A percentile compares a stretch with the other conserved stretches of the same genome.
Conservation (phyloP, 2,329 filamentous ascomycete genomes). For the Coniosporium tulheliwenetii region DNA sequence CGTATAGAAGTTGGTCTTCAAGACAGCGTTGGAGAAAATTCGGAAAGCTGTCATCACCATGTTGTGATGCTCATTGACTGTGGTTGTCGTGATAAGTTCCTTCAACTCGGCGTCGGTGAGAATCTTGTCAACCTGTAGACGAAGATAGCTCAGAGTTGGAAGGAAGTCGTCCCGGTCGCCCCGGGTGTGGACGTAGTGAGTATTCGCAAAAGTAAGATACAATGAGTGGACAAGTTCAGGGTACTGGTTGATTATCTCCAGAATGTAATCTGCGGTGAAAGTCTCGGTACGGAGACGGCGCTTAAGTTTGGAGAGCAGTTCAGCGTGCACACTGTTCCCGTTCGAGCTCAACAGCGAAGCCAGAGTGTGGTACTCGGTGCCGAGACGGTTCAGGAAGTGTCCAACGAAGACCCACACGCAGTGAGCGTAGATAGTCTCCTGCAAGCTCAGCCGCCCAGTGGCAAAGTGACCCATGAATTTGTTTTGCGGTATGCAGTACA, state of each 20-base stretch:
- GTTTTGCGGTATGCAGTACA: slow-evolving; percentile 97
- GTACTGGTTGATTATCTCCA: slow-evolving; percentile 89
- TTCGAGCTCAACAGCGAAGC: slow-evolving; percentile 62
- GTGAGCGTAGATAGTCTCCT: slow-evolving; percentile 95
- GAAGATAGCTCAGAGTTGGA: slow-evolving; percentile 53
- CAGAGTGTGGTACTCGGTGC: slow-evolving; percentile 79
- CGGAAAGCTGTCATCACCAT: slow-evolving; percentile 97
- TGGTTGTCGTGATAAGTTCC: slow-evolving; percentile 63
- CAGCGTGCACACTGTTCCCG: slow-evolving; percentile 64
- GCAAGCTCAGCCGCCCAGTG: slow-evolving; percentile 70
- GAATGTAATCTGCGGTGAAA: slow-evolving; percentile 94
- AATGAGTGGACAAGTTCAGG: slow-evolving; percentile 73
- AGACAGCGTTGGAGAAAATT: slow-evolving; percentile 80
- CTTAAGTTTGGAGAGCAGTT: slow-evolving; percentile 86
- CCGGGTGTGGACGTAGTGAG: slow-evolving; percentile 59
- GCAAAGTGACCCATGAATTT: slow-evolving; percentile 87
- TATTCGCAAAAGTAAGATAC: slow-evolving; percentile 81
- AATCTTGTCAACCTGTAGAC: slow-evolving; percentile 55
- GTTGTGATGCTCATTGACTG: slow-evolving; percentile 84
- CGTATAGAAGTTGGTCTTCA: slow-evolving; percentile 97
- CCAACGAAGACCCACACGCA: slow-evolving; percentile 96
- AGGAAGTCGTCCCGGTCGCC: slow-evolving; percentile 52
- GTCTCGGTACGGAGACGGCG: slow-evolving; percentile 89
- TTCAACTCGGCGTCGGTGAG: slow-evolving; percentile 59
- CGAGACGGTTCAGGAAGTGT: slow-evolving; percentile 93